Evolutionary conservation across 2,329 filamentous ascomycete genomes (phyloP).

Genomic region (Aureobasidium sp.): DNA sequence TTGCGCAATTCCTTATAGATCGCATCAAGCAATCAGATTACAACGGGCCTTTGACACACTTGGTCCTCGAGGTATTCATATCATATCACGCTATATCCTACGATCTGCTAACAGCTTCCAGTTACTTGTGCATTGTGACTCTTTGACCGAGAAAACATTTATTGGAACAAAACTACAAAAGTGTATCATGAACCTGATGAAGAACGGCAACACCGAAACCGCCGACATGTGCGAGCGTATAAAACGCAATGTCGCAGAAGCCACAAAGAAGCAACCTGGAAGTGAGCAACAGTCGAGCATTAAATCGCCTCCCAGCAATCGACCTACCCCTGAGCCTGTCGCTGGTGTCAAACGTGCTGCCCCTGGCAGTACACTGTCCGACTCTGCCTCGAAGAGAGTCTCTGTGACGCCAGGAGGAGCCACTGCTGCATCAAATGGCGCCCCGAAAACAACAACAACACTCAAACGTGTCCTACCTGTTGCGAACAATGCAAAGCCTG

Average conservation of each 20-base stretch:
- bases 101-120: slow-evolving; percentile 44
- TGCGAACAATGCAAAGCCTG: slow-evolving; percentile 34
- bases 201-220: slow-evolving; percentile 58
- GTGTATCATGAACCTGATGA: slow-evolving; percentile 56
- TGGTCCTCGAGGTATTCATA: slow-evolving; percentile 34
- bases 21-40: slow-evolving; percentile 40
- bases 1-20: slow-evolving; percentile 45
- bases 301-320: slow-evolving; percentile 12
- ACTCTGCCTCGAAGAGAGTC: slow-evolving; percentile 30
- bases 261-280: slow-evolving; percentile 30
- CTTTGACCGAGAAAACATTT: slow-evolving; percentile 52
- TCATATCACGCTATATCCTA: slow-evolving; percentile 41
- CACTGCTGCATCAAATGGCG: slow-evolving; percentile 9
- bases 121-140: slow-evolving; percentile 56
- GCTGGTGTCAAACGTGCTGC: slow-evolving; percentile 30
- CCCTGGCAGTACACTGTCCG: slow-evolving; percentile 16
- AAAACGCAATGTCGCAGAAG: slow-evolving; percentile 33
- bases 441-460: slow-evolving; percentile 39
- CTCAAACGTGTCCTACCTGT: slow-evolving; percentile 42
- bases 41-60: slow-evolving; percentile 36
- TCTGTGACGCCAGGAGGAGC: slow-evolving; percentile 5
- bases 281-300: slow-evolving; percentile 1
- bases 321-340: slow-evolving; percentile 22
- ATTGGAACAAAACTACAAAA: slow-evolving; percentile 61
- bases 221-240: slow-evolving; percentile 56